Evolutionary conservation across 2,329 filamentous ascomycete genomes (phyloP).

Genomic region (Sporothrix sp.): DNA sequence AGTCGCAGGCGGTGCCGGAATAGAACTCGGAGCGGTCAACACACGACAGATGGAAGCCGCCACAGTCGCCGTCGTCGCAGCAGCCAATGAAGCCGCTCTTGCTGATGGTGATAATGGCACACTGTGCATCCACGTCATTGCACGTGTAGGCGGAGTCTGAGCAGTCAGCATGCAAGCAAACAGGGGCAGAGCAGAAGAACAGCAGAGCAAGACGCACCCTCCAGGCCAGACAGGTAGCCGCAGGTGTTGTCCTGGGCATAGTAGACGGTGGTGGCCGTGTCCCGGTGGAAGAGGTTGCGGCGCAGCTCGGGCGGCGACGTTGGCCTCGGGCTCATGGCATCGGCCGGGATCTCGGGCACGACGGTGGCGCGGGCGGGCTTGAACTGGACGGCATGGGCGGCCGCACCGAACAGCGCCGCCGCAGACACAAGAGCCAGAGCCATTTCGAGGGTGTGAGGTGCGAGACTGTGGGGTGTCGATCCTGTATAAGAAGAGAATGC

Average conservation of each 20-base stretch:
- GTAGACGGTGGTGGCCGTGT: conserved; percentile 8
- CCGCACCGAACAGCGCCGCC: conserved; percentile 11
- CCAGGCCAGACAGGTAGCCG: conserved; percentile 12
- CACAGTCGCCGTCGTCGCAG: conserved; percentile 11
- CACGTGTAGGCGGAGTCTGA: conserved; percentile 13
- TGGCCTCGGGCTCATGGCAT: conserved; percentile 10
- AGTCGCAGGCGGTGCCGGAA: conserved; percentile 5
- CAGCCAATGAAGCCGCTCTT: conserved; percentile 15
- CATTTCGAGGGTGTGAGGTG: neutral
- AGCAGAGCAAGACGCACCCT: neutral
- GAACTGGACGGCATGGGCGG: conserved; percentile 8
- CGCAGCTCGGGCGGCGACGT: conserved; percentile 8
- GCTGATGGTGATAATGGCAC: conserved; percentile 13
- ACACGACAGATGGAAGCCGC: conserved; percentile 12
- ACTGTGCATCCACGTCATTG: conserved; percentile 4
- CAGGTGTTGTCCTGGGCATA: conserved; percentile 18
- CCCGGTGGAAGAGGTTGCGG: conserved; percentile 3
- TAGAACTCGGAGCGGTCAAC: conserved; percentile 9
- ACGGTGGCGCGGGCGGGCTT: conserved; percentile 2
- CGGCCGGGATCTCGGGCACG: neutral
- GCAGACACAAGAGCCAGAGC: conserved; percentile 1
- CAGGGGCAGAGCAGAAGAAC: too few species aligned
- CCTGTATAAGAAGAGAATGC: neutral
- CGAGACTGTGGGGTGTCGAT: neutral
- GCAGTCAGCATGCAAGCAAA: neutral